Conservation (phyloP, 257 asterid species). For the Solanum chilense region DNA sequence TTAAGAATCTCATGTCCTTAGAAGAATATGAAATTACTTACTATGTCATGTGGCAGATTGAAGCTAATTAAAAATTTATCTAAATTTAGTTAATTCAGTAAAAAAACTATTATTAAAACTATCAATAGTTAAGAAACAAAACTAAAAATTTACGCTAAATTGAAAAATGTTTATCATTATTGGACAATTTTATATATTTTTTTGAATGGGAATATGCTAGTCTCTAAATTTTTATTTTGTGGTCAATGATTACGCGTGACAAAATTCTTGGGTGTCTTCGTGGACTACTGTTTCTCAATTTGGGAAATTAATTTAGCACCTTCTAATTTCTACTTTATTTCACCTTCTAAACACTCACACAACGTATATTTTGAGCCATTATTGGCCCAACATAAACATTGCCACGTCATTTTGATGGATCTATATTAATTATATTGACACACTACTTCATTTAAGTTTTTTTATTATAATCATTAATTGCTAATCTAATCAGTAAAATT, state of each 20-base stretch:
- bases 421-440: neutral
- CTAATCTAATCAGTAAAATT: too few relatives aligned
- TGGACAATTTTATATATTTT: neutral
- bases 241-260: neutral
- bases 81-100: too few relatives aligned
- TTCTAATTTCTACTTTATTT: neutral
- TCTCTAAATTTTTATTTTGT: neutral
- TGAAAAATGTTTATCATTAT: neutral
- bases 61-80: neutral
- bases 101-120: accelerated
- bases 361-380: neutral
- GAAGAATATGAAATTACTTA: too few relatives aligned
- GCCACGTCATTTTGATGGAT: neutral
- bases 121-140: accelerated
- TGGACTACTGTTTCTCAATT: neutral
- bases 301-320: neutral
- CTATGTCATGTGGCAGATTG: neutral
- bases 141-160: too few relatives aligned
- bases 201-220: neutral
- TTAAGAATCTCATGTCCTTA: neutral
- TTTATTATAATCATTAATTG: too few relatives aligned
- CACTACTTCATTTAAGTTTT: neutral
- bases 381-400: neutral
- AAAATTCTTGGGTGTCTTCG: neutral
- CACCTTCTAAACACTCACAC: neutral